Evolutionary conservation across 148 eudicot species (phyloP).

Genomic region (Heliosperma pusillum): DNA sequence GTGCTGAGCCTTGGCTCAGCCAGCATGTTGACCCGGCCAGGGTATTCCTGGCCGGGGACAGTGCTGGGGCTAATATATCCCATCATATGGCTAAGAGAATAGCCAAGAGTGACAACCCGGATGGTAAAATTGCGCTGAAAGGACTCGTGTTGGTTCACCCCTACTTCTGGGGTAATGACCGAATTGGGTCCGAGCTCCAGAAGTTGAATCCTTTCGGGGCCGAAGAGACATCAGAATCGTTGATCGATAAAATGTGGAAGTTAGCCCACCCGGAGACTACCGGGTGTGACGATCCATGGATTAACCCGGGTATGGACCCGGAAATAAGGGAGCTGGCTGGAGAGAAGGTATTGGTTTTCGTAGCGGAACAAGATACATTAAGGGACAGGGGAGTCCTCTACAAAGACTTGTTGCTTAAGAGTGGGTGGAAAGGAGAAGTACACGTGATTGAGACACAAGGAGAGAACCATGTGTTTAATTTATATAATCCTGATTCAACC

Average conservation of each 20-base stretch:
- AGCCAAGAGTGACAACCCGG: too few species aligned
- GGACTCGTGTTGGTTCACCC: too few species aligned
- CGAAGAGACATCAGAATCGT: not conserved
- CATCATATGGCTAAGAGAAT: too few species aligned
- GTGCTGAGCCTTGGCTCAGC: constrained; percentile 39
- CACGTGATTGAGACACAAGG: constrained; percentile 37
- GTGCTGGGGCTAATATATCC: too few species aligned
- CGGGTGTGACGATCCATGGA: constrained; percentile 34
- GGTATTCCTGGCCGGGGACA: too few species aligned
- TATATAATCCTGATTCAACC: constrained; percentile 25
- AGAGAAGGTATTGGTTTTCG: too few species aligned
- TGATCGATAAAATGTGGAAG: constrained; percentile 29
- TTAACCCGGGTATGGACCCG: constrained; percentile 37
- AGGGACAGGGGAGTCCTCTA: constrained; percentile 36
- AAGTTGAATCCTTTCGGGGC: not conserved
- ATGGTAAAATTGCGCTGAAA: too few species aligned
- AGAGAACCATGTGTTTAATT: constrained; percentile 45
- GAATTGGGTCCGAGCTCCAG: too few species aligned
- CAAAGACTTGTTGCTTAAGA: constrained; percentile 30
- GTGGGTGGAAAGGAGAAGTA: constrained; percentile 39
- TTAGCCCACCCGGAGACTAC: constrained; percentile 23
- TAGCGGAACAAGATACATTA: too few species aligned
- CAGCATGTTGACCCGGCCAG: constrained; percentile 26
- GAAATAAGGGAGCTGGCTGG: constrained; percentile 23
- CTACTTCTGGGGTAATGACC: too few species aligned